Conservation (phyloP, 371 early-diverging fungal species). For the Choanephora cucurbitarum region DNA sequence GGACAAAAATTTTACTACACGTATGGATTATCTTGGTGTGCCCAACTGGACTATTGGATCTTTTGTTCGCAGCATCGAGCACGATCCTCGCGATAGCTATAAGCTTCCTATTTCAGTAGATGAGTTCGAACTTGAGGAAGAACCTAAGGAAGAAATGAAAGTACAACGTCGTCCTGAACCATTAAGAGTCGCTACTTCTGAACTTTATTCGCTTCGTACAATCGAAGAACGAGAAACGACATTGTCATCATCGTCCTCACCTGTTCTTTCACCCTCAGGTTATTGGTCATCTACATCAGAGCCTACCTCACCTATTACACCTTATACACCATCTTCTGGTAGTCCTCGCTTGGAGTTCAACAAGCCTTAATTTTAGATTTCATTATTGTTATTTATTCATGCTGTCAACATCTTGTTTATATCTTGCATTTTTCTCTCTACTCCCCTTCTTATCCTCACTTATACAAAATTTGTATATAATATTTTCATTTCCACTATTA, state of each 20-base stretch:
- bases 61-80: conserved; percentile 31
- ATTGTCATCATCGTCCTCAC: background rate
- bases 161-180: background rate
- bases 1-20: conserved; percentile 21
- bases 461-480: background rate
- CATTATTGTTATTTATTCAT: background rate
- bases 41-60: conserved; percentile 23
- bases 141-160: conserved; percentile 1
- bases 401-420: background rate
- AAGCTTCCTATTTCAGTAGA: background rate
- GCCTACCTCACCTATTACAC: conserved; percentile 36
- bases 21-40: conserved; percentile 45
- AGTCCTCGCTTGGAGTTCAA: conserved; percentile 11
- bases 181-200: background rate
- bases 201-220: background rate
- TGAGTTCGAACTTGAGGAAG: background rate
- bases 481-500: too few relatives aligned
- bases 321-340: conserved; percentile 20
- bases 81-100: conserved; percentile 17
- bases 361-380: background rate
- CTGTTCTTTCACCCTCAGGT: conserved; percentile 16
- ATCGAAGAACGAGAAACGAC: background rate
- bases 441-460: background rate
- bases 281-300: conserved; percentile 34
- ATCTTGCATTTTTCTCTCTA: background rate